Base-by-base conservation (phyloP, 2,329 filamentous ascomycete genomes). In the Calcarisporium arbuscula region DNA sequence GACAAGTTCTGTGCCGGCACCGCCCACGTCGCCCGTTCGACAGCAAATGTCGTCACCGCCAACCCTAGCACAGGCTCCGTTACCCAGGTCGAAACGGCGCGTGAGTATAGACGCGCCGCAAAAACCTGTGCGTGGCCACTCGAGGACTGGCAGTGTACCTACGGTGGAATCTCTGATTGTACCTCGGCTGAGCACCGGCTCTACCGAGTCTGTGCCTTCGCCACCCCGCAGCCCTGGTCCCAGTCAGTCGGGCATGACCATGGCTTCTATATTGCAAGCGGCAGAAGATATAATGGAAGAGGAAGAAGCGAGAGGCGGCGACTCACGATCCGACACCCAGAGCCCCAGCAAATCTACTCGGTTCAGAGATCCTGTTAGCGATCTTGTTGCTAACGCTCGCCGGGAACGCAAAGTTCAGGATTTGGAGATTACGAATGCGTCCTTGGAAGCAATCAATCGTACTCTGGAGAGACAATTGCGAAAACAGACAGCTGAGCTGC, bases 361-460 rank as follows among this genome's bases (percentile, higher is more conserved):
- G 47, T 66, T 69, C 10, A 60, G 74, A 12, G 77, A 82, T 36
- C 70, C 77, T 7, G 65, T 83, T 41, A 84, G 77, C 42, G 88
- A 94, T 40, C 69, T 87, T 6, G 87, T 92, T 9, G 76, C 83
- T n/a, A 92, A 87, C 54, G 92, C 92, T 11, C 77, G 92, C 19
- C 77, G 87, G 22, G 92, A 96, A 59, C 78, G 92, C 41, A 98
- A 96, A 64, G 89, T 98, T 1, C 76, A 96, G 46, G 92, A 98
- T 56, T 68, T 98, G 6, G 87, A 98, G 56, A 98, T 98, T 44
- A 95, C 85, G 36, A 98, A 98, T 52, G 92, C 87, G 2, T 95
- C 89, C 2, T 72, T 98, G 4, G 76, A 95, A 37, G 92, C 92
- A 26, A 96, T 98, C 62, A 98, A 98, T 54, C 75, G 89, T 34